These are phyloP conservation scores for Cytospora piceae DNA, from an alignment of 2,329 filamentous ascomycete genomes.

Conservation along the genomic window DNA sequence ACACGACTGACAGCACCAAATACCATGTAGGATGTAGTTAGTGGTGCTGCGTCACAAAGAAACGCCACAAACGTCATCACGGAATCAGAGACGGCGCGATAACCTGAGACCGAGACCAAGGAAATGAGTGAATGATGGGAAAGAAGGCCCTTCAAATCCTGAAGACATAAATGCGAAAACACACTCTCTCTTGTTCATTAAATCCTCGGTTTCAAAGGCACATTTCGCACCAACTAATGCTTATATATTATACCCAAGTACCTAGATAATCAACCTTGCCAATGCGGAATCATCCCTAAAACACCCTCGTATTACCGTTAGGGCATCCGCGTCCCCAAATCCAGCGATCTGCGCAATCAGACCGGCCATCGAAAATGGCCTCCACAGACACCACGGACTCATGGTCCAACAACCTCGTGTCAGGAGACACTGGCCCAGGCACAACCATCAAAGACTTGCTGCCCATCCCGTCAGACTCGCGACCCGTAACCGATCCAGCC, in stretches of 20 bases:
- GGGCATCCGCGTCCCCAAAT: background rate
- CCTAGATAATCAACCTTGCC: too few relatives aligned
- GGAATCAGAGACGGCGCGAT: background rate
- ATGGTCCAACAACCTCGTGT: constrained; percentile 22
- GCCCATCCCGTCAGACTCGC: constrained; percentile 39
- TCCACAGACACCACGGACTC: background rate
- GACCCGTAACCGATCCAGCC: constrained; percentile 38
- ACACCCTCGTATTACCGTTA: background rate
- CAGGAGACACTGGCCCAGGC: constrained; percentile 33
- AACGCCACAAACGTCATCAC: constrained; percentile 4
- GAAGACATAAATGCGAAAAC: background rate
- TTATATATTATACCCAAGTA: too few relatives aligned
- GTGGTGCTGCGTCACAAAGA: background rate
- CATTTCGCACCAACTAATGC: background rate
- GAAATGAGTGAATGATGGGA: background rate
- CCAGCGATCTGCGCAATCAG: background rate
- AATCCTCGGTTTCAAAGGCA: background rate
- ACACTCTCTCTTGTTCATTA: background rate
- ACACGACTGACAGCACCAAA: too few relatives aligned
- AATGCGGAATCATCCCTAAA: background rate
- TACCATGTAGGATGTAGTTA: background rate
- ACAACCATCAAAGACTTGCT: constrained; percentile 39
- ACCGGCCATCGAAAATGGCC: constrained; percentile 1
- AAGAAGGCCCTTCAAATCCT: background rate
- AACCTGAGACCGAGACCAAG: background rate